phyloP scores from a whole-genome alignment of 192 early-diverging fungal species.

The Backusella westeae region DNA sequence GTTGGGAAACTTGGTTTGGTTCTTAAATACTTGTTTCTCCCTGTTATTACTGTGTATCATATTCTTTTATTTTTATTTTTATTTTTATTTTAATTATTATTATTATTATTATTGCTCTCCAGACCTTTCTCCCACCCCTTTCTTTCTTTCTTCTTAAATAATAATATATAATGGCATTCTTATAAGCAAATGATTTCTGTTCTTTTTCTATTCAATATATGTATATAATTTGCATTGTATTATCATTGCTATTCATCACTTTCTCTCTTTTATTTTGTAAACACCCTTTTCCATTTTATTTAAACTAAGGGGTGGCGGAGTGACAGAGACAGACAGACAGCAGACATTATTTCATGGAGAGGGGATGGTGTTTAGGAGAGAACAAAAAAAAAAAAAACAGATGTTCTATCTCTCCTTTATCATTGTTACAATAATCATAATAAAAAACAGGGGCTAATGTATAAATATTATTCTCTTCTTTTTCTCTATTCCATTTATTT shows the following conservation, averaged over 20 bases:
- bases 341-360: too few relatives aligned
- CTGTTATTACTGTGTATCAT: not conserved
- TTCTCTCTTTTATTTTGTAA: not conserved
- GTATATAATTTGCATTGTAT: not conserved
- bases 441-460: not conserved
- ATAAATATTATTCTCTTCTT: not conserved
- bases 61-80: constrained; percentile 2
- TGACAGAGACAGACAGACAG: not conserved
- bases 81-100: not conserved
- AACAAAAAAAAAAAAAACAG: not conserved
- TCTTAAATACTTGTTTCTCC: constrained; percentile 11
- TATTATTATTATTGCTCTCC: not conserved
- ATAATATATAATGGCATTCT: not conserved
- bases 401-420: too few relatives aligned
- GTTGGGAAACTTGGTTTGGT: constrained; percentile 41
- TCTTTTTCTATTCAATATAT: not conserved
- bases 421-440: not conserved
- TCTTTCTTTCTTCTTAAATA: not conserved
- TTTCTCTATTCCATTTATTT: not conserved
- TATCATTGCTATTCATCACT: not conserved
- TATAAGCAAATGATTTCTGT: not conserved
- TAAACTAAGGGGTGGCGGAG: constrained; percentile 7
- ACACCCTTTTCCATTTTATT: not conserved
- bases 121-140: not conserved
- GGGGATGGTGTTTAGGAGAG: not conserved